phyloP scores from a whole-genome alignment of 2,329 filamentous ascomycete genomes.

The Exophiala viscosa region DNA sequence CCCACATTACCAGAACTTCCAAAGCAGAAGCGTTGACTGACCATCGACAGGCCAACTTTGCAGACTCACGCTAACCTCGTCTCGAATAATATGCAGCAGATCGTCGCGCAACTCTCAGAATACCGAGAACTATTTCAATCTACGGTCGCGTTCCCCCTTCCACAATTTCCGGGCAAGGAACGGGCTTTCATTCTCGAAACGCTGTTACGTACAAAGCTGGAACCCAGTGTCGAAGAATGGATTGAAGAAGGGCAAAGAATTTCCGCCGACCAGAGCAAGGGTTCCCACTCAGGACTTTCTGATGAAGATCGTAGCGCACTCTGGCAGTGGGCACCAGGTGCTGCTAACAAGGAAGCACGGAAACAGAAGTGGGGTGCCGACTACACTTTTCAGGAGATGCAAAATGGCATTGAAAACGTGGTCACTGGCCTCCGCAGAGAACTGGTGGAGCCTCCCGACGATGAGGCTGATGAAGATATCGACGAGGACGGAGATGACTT shows the following conservation, averaged over 20 bases:
- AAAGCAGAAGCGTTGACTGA: conserved; percentile 2
- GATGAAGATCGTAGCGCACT: conserved; percentile 54
- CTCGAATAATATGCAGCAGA: conserved; percentile 63
- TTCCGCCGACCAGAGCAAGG: conserved; percentile 31
- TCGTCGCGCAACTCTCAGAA: conserved; percentile 62
- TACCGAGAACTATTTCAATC: conserved; percentile 65
- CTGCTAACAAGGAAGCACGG: conserved; percentile 44
- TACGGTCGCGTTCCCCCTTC: conserved; percentile 70
- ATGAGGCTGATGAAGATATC: conserved; percentile 50
- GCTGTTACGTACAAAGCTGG: conserved; percentile 77
- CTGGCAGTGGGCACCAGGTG: conserved; percentile 56
- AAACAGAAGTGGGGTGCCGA: conserved; percentile 57
- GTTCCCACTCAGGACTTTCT: conserved; percentile 31
- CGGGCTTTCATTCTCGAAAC: conserved; percentile 64
- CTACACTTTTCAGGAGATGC: conserved; percentile 69
- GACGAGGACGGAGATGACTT: conserved; percentile 44
- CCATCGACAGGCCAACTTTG: conserved; percentile 58
- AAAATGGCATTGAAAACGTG: conserved; percentile 63
- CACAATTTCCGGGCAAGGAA: conserved; percentile 67
- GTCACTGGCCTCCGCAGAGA: conserved; percentile 64
- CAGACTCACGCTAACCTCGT: conserved; percentile 70
- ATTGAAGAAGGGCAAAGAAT: conserved; percentile 60
- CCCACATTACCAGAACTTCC: neutral
- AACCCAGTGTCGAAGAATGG: conserved; percentile 71
- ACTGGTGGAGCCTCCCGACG: conserved; percentile 52